Conservation (phyloP, 768 basidiomycete genomes). For the Psilocybe tampanensis region DNA sequence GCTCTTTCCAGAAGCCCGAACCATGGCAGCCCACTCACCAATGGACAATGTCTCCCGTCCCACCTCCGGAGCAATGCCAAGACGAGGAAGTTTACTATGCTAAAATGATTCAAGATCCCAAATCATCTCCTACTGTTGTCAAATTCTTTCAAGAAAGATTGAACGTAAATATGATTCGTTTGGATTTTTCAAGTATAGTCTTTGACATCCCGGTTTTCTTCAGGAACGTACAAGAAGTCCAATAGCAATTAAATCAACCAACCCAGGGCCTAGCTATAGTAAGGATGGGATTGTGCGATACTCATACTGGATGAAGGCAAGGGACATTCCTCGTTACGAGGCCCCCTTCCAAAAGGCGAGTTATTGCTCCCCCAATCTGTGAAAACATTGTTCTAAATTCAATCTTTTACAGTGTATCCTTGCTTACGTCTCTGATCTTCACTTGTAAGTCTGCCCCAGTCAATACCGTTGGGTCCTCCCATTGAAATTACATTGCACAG, state of each 20-base stretch:
- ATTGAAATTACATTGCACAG: conserved; percentile 37
- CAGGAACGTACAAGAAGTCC: conserved; percentile 74
- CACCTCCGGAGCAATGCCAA: conserved; percentile 65
- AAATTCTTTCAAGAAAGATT: conserved; percentile 34
- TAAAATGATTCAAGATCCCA: conserved; percentile 34
- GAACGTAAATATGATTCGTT: conserved; percentile 18
- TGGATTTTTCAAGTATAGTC: background rate
- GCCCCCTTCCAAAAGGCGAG: conserved; percentile 76
- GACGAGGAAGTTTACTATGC: conserved; percentile 49
- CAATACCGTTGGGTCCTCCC: background rate
- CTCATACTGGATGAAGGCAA: conserved; percentile 84
- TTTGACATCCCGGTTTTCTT: background rate
- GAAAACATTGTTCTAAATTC: background rate
- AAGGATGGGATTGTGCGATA: conserved; percentile 51
- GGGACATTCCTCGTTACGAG: conserved; percentile 65
- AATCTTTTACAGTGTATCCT: conserved; percentile 66
- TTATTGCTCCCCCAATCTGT: conserved; percentile 4
- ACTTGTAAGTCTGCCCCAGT: conserved; percentile 56
- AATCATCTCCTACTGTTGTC: conserved; percentile 33
- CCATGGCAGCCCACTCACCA: conserved; percentile 72
- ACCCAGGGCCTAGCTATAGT: conserved; percentile 35
- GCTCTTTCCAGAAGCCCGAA: conserved; percentile 84
- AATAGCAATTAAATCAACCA: conserved; percentile 62
- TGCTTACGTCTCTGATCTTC: conserved; percentile 76
- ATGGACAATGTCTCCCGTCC: conserved; percentile 64